phyloP scores from a whole-genome alignment of 768 basidiomycete genomes.

The Phlegmacium glaucopus region DNA sequence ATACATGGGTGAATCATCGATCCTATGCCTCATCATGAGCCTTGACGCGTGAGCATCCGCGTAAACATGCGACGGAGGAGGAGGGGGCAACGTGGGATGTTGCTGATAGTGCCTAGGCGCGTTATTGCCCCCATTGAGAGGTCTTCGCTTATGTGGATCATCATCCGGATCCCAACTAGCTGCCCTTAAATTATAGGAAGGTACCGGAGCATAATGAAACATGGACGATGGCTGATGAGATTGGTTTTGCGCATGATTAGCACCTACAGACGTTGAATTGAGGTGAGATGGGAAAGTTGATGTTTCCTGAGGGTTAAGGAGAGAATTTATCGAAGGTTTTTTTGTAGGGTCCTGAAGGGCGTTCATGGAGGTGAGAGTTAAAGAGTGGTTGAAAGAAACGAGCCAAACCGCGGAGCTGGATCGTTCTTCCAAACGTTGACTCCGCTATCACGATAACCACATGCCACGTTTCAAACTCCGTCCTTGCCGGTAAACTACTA shows the following conservation, averaged over 20 bases:
- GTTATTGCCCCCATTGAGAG: slow-evolving; percentile 27
- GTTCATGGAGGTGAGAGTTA: slow-evolving; percentile 18
- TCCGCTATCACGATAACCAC: slow-evolving; percentile 15
- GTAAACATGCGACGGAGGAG: slow-evolving; percentile 6
- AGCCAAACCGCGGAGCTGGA: slow-evolving; percentile 13
- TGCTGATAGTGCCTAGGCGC: slow-evolving; percentile 14
- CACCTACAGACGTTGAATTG: slow-evolving; percentile 14
- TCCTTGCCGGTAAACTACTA: too few species aligned
- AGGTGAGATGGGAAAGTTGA: slow-evolving; percentile 22
- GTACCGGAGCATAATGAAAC: slow-evolving; percentile 20
- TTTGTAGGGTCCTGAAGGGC: slow-evolving; percentile 33
- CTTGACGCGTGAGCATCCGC: slow-evolving; percentile 20
- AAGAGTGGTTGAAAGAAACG: slow-evolving; percentile 3
- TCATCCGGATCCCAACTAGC: slow-evolving; percentile 48
- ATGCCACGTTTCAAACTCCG: slow-evolving; percentile 4
- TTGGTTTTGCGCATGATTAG: slow-evolving; percentile 12
- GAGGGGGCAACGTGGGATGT: slow-evolving; percentile 7
- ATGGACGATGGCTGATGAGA: slow-evolving; percentile 19
- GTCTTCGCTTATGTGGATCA: slow-evolving; percentile 32
- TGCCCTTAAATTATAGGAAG: slow-evolving; percentile 54
- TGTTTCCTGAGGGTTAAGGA: slow-evolving; percentile 38
- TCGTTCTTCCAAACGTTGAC: slow-evolving; percentile 11
- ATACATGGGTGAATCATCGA: slow-evolving; percentile 29
- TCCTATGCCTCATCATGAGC: slow-evolving; percentile 24
- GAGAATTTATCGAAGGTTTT: slow-evolving; percentile 38